Evolutionary conservation across 345 rosid species (phyloP).

Genomic region (Crucihimalaya himalaica): DNA sequence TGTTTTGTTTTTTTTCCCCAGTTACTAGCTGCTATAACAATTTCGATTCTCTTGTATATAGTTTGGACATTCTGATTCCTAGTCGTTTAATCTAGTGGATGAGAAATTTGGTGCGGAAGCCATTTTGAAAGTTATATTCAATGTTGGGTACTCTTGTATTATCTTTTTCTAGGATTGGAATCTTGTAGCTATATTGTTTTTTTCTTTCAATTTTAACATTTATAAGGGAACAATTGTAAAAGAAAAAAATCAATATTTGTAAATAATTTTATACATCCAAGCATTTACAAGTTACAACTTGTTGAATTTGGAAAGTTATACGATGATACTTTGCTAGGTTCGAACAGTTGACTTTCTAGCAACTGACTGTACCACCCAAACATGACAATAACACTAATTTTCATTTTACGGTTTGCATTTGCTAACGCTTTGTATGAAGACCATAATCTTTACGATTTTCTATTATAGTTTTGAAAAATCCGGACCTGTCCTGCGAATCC

Average conservation of each 20-base stretch:
- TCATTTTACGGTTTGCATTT: too few relatives aligned
- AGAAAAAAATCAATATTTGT: background rate
- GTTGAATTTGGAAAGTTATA: background rate
- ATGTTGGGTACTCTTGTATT: background rate
- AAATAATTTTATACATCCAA: background rate
- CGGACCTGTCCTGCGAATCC: too few relatives aligned
- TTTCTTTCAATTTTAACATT: background rate
- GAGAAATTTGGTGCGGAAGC: background rate
- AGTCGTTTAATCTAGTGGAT: background rate
- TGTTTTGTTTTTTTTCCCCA: background rate
- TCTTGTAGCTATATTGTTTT: background rate
- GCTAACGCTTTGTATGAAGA: background rate
- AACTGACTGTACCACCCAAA: background rate
- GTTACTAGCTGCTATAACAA: conserved; percentile 6
- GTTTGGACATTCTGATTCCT: background rate
- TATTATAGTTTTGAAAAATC: background rate
- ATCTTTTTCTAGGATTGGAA: background rate
- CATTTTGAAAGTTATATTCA: conserved; percentile 20
- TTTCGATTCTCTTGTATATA: conserved; percentile 22
- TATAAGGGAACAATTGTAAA: background rate
- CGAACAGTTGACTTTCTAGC: too few relatives aligned
- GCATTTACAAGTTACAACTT: background rate
- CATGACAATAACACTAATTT: background rate
- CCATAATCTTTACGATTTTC: background rate
- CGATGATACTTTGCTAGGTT: too few relatives aligned